Conservation (phyloP, 345 rosid species). For the Euphorbia lathyris region DNA sequence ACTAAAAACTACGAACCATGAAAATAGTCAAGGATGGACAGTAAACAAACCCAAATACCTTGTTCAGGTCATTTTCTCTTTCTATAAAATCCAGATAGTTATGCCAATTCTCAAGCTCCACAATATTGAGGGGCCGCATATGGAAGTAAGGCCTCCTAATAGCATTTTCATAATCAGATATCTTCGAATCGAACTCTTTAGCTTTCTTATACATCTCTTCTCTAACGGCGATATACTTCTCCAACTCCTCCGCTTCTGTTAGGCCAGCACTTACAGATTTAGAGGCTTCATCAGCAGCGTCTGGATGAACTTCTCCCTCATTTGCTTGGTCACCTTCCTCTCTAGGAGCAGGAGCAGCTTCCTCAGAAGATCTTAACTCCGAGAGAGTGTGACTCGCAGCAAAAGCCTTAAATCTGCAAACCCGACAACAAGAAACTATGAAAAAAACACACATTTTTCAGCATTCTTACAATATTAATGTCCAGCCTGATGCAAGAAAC, state of each 20-base stretch:
- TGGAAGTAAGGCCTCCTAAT: constrained; percentile 97
- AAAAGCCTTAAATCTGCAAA: constrained; percentile 73
- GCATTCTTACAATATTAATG: background rate
- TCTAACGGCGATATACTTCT: constrained; percentile 76
- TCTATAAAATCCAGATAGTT: constrained; percentile 80
- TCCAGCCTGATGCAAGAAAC: background rate
- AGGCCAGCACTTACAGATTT: constrained; percentile 64
- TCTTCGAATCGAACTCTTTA: constrained; percentile 92
- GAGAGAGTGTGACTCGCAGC: constrained; percentile 75
- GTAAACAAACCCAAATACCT: constrained; percentile 60
- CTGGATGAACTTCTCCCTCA: constrained; percentile 57
- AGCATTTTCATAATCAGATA: constrained; percentile 91
- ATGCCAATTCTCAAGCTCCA: constrained; percentile 98
- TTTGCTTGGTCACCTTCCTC: constrained; percentile 44
- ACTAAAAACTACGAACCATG: constrained; percentile 59
- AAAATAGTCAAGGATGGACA: constrained; percentile 30
- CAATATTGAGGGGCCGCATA: constrained; percentile 78
- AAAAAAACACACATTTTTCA: background rate
- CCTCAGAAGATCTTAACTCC: constrained; percentile 75
- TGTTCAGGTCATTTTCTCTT: constrained; percentile 75
- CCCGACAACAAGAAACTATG: background rate
- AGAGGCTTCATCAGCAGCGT: constrained; percentile 51
- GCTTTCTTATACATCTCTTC: constrained; percentile 91
- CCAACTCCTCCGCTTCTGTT: constrained; percentile 86
- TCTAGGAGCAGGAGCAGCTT: constrained; percentile 41